A percentile compares a stretch with the other conserved stretches of the same genome.
phyloP scores from a whole-genome alignment of 257 asterid genomes.

The Solanum commersonii region DNA sequence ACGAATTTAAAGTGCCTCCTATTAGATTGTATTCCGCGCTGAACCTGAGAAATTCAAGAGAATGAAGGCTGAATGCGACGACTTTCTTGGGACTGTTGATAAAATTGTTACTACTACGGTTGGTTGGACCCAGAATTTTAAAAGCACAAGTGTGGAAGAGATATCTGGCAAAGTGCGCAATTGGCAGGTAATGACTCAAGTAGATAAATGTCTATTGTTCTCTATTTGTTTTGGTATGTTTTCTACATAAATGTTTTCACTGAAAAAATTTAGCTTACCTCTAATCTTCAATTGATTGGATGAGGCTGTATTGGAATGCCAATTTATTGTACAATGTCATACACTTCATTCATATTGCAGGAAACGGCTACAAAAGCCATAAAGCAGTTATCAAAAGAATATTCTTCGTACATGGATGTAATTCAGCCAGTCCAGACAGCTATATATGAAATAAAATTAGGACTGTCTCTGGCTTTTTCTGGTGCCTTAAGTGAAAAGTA shows the following conservation, averaged over 20 bases:
- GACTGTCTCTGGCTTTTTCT: conserved; percentile 57
- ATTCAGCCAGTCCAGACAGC: conserved; percentile 76
- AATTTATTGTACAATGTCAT: neutral
- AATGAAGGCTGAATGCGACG: conserved; percentile 45
- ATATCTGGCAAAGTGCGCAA: conserved; percentile 35
- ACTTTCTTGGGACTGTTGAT: conserved; percentile 35
- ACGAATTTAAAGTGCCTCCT: neutral
- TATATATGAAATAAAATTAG: conserved; percentile 81
- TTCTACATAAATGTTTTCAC: neutral
- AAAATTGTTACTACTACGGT: conserved; percentile 22
- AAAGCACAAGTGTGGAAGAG: conserved; percentile 19
- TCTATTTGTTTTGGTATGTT: neutral
- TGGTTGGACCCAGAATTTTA: conserved; percentile 31
- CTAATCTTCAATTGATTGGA: neutral
- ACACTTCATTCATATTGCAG: conserved; percentile 24
- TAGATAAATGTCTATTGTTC: neutral
- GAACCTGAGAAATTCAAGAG: conserved; percentile 52
- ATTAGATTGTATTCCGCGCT: conserved; percentile 51
- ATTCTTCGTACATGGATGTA: conserved; percentile 54
- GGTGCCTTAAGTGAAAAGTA: conserved; percentile 22
- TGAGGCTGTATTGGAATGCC: neutral
- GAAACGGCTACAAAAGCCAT: conserved; percentile 48
- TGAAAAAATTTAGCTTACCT: neutral
- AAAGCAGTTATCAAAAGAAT: conserved; percentile 54
- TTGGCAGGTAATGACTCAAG: conserved; percentile 62